These are phyloP conservation scores for Aspergillus jensenii DNA, from an alignment of 2,329 filamentous ascomycete genomes.

Conservation along the genomic window DNA sequence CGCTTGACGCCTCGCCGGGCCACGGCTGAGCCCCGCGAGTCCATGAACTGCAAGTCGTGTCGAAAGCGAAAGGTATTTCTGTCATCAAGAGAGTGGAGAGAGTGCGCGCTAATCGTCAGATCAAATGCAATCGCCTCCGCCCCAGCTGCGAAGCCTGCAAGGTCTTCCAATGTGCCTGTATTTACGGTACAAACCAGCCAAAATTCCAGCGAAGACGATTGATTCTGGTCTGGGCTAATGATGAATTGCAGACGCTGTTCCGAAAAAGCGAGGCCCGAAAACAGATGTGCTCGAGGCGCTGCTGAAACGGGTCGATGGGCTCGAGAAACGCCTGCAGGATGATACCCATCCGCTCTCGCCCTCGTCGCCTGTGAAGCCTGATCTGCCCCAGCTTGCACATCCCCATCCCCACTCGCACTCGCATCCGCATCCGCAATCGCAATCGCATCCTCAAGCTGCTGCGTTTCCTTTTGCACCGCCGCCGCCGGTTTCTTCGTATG, in stretches of 20 bases:
- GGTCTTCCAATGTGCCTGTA: slow-evolving; percentile 82
- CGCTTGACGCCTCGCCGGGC: slow-evolving; percentile 69
- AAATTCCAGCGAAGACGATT: not conserved
- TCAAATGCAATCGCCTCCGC: slow-evolving; percentile 85
- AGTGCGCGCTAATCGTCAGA: slow-evolving; percentile 52
- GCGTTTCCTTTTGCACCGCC: not conserved
- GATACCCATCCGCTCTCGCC: slow-evolving; percentile 52
- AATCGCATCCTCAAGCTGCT: slow-evolving; percentile 14
- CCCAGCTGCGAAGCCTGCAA: slow-evolving; percentile 87
- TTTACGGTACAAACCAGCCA: slow-evolving; percentile 65
- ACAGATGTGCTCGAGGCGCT: slow-evolving; percentile 85
- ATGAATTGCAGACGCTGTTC: slow-evolving; percentile 65
- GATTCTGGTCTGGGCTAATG: not conserved
- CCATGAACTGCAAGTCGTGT: slow-evolving; percentile 96
- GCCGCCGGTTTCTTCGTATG: not conserved
- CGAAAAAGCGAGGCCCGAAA: slow-evolving; percentile 87
- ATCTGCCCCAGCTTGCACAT: slow-evolving; percentile 3
- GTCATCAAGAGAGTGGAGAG: not conserved
- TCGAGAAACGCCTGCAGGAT: slow-evolving; percentile 76
- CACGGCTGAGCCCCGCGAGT: slow-evolving; percentile 76
- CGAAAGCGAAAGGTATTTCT: slow-evolving; percentile 79
- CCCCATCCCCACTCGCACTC: not conserved
- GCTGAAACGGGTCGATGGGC: slow-evolving; percentile 78
- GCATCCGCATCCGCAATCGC: slow-evolving; percentile 13
- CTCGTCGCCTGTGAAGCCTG: slow-evolving; percentile 41